These are phyloP conservation scores for Backusella macrospora DNA, from an alignment of 192 early-diverging fungal species.

Conservation along the genomic window DNA sequence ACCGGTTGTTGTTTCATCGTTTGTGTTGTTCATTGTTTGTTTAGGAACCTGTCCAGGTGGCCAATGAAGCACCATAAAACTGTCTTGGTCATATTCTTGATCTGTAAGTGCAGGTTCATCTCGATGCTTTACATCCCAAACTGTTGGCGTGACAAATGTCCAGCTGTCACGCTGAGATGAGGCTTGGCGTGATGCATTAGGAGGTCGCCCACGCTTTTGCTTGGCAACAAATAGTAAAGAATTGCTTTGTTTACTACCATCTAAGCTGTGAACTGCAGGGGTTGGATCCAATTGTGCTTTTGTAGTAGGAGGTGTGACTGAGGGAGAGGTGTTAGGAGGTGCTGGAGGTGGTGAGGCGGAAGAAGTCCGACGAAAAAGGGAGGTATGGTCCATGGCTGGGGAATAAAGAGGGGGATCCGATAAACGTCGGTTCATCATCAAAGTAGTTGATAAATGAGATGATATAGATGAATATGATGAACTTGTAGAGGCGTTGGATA, in stretches of 20 bases:
- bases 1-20: slow-evolving; percentile 14
- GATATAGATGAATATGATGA: slow-evolving; percentile 2
- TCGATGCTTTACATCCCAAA: slow-evolving; percentile 37
- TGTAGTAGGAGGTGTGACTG: slow-evolving; percentile 5
- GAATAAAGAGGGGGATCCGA: slow-evolving; percentile 19
- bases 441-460: not conserved
- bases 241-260: slow-evolving; percentile 11
- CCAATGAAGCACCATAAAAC: slow-evolving; percentile 18
- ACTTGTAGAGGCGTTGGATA: slow-evolving; percentile 26
- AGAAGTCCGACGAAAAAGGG: slow-evolving; percentile 12
- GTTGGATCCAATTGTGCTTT: slow-evolving; percentile 13
- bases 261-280: slow-evolving; percentile 10
- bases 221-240: slow-evolving; percentile 17
- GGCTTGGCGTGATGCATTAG: slow-evolving; percentile 19
- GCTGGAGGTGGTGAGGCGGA: slow-evolving; percentile 10
- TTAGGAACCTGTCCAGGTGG: slow-evolving; percentile 2
- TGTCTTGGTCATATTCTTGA: slow-evolving; percentile 13
- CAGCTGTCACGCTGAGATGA: slow-evolving; percentile 18
- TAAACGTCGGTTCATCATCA: slow-evolving; percentile 1
- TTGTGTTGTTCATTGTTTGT: not conserved
- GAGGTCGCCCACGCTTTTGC: slow-evolving; percentile 35
- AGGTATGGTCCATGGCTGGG: not conserved
- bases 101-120: not conserved
- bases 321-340: slow-evolving; percentile 10
- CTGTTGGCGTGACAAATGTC: slow-evolving; percentile 43